Conservation (phyloP, 2,329 filamentous ascomycete species). For the Fusarium sp. region DNA sequence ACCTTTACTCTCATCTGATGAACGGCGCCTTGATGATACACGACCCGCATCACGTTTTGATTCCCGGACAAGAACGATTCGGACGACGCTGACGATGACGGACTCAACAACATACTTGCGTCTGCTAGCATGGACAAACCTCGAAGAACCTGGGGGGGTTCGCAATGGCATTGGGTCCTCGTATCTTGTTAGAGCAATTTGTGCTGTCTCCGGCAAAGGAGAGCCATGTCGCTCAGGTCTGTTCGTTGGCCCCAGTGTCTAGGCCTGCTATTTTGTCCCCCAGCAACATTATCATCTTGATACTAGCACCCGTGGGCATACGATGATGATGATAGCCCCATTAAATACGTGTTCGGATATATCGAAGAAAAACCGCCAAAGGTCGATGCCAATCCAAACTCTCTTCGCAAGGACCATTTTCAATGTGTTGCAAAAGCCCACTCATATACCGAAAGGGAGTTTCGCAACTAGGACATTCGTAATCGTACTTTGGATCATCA, state of each 20-base stretch:
- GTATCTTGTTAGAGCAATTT: not conserved
- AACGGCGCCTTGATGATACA: not conserved
- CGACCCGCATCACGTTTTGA: not conserved
- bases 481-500: constrained; percentile 34
- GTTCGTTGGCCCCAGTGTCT: too few relatives aligned
- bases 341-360: not conserved
- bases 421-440: constrained; percentile 39
- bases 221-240: too few relatives aligned
- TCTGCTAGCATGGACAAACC: not conserved
- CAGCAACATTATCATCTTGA: too few relatives aligned
- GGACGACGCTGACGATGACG: not conserved
- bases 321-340: too few relatives aligned
- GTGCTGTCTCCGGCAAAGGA: not conserved
- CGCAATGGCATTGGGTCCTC: not conserved
- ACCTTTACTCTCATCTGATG: constrained; percentile 16
- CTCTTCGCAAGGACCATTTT: constrained; percentile 35
- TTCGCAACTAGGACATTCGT: constrained; percentile 32
- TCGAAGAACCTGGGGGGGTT: not conserved
- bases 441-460: constrained; percentile 23
- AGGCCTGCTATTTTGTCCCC: too few relatives aligned
- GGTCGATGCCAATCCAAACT: not conserved
- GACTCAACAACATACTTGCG: constrained; percentile 1
- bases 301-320: too few relatives aligned
- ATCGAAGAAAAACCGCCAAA: not conserved
- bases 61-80: not conserved